Conservation (phyloP, 495 filamentous ascomycete species). For the Podospora bellae-mahoneyi region DNA sequence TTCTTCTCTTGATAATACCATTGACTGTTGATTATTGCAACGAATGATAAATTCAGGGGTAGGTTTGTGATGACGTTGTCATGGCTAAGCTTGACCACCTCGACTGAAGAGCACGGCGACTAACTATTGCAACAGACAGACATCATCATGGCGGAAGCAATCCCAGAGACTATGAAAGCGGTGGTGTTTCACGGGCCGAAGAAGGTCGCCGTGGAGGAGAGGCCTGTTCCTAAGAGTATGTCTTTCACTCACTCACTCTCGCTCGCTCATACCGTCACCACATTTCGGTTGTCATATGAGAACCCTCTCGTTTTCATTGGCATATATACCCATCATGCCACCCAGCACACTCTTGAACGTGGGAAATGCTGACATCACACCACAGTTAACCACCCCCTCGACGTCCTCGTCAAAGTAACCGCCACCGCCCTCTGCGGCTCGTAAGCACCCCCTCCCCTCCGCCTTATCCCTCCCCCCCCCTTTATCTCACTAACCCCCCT, state of each 20-base stretch:
- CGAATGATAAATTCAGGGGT: neutral
- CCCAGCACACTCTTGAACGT: too few species aligned
- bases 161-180: slow-evolving; percentile 58
- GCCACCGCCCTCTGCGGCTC: slow-evolving; percentile 89
- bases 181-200: slow-evolving; percentile 65
- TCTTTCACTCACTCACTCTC: slow-evolving; percentile 12
- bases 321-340: too few species aligned
- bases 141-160: slow-evolving; percentile 2
- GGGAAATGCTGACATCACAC: neutral
- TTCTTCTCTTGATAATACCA: neutral
- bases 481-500: slow-evolving; percentile 1
- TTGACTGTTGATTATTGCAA: neutral
- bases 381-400: slow-evolving; percentile 63
- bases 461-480: too few species aligned
- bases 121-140: neutral
- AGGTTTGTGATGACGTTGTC: neutral
- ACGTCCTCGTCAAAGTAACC: slow-evolving; percentile 81
- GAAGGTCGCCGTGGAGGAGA: slow-evolving; percentile 60
- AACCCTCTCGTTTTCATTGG: too few species aligned
- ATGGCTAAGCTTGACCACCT: too few species aligned
- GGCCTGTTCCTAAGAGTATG: slow-evolving; percentile 57
- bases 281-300: too few species aligned
- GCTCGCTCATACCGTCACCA: neutral
- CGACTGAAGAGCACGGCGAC: too few species aligned
- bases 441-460: slow-evolving; percentile 46